Base-by-base conservation (phyloP, 2,329 filamentous ascomycete genomes). In the Phaeophleospora eucalypticola region DNA sequence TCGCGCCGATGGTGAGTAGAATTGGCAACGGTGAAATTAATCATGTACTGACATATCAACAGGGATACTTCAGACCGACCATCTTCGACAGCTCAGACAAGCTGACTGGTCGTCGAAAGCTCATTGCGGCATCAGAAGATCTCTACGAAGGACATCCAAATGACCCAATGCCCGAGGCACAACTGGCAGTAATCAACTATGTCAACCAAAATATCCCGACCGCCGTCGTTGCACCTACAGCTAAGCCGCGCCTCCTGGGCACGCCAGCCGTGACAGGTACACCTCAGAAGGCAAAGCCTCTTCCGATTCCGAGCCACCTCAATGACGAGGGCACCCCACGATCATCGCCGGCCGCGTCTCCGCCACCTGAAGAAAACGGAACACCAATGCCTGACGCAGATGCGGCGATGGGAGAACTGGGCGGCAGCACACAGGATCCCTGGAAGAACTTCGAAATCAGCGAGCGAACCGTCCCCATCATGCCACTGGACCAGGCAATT, bases 91-190 rank as follows among this genome's bases (percentile, higher is more conserved):
- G 89, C 59, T 81, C 78, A 20, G 71, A 79, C 29, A 98, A 98
- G 72, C 78, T 97, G 9, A 73, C 77, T 16, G 84, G 87, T 35
- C 82, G 91, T 41, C 81, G 89, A 55, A 89, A 85, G 61, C 75
- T 97, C 17, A 82, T 97, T 24, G 84, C 88, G 45, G 84, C 87
- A 32, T 96, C 91, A 0, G 89, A 90, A 59, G 95, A 98, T 64
- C 82, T 94, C 10, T 98, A 98, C 67, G 93, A 97, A 52, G 83
- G 86, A 20, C 86, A 91, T 10, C 88, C 90, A 0, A 95, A 97
- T 65, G 93, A 98, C 63, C 93, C 93, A 1, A 73, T 83, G 1
- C 95, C 93, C 0, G 77, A 83, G 7, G 91, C 93, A 3, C 93
- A 98, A 68, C 74, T 88, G 7, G 84, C 78, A 36, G 76, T 84